Evolutionary conservation across 805 yeast genomes (phyloP).

Genomic region (Cyberlindnera xishuangbannaensis): DNA sequence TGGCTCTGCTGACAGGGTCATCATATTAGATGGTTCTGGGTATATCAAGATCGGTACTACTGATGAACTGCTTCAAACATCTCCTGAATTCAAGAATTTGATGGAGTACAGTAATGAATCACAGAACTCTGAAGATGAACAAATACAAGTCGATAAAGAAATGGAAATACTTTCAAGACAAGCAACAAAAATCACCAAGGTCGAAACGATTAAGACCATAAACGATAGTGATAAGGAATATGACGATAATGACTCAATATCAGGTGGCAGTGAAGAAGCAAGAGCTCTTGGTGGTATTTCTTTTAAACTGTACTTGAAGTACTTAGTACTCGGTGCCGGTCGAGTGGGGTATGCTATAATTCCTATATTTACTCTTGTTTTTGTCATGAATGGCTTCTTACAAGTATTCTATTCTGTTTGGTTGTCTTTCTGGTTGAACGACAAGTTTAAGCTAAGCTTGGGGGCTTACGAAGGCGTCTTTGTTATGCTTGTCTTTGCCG

Average conservation of each 20-base stretch:
- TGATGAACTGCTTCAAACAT: slow-evolving; percentile 42
- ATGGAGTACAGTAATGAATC: slow-evolving; percentile 39
- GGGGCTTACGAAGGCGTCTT: slow-evolving; percentile 61
- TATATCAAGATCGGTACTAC: slow-evolving; percentile 60
- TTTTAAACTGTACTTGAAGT: slow-evolving; percentile 33
- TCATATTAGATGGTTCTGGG: slow-evolving; percentile 59
- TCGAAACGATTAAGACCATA: slow-evolving; percentile 16
- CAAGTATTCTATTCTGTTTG: slow-evolving; percentile 59
- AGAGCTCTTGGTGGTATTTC: slow-evolving; percentile 20
- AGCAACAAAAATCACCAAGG: slow-evolving; percentile 19
- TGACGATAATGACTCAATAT: slow-evolving; percentile 23
- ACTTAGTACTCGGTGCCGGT: slow-evolving; percentile 44
- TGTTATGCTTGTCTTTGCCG: slow-evolving; percentile 48
- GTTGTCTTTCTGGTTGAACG: slow-evolving; percentile 71
- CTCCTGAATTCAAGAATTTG: slow-evolving; percentile 43
- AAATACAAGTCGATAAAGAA: slow-evolving; percentile 27
- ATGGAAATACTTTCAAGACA: slow-evolving; percentile 20
- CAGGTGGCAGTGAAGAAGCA: slow-evolving; percentile 7
- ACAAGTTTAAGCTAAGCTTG: slow-evolving; percentile 39
- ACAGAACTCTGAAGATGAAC: slow-evolving; percentile 26
- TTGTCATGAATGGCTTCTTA: slow-evolving; percentile 39
- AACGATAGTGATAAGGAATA: no score
- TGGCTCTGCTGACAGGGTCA: slow-evolving; percentile 60
- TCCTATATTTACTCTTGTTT: slow-evolving; percentile 24
- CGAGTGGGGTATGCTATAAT: slow-evolving; percentile 25